phyloP scores from a whole-genome alignment of 2,329 filamentous ascomycete species.

The Diaporthe sp. region DNA sequence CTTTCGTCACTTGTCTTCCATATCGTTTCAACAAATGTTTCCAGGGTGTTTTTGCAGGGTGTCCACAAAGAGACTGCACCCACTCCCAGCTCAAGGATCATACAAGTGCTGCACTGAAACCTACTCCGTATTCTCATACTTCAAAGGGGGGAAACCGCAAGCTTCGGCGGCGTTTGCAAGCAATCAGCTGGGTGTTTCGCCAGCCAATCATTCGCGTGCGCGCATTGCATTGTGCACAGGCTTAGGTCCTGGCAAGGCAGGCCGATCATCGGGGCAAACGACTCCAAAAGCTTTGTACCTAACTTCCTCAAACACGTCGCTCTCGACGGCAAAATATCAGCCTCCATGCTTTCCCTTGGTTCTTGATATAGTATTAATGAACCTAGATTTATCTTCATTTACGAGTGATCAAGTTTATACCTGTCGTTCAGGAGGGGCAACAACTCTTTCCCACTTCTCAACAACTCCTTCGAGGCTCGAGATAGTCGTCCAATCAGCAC shows the following conservation, averaged over 20 bases:
- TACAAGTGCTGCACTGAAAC: too few relatives aligned
- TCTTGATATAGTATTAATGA: not conserved
- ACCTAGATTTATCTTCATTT: too few relatives aligned
- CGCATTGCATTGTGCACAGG: not conserved
- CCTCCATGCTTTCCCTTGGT: too few relatives aligned
- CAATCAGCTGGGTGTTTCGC: not conserved
- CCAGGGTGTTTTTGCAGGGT: not conserved
- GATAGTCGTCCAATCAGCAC: not conserved
- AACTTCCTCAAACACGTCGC: not conserved
- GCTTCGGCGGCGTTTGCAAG: not conserved
- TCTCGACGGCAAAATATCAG: not conserved
- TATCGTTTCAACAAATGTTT: too few relatives aligned
- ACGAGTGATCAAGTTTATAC: too few relatives aligned
- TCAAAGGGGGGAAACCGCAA: not conserved
- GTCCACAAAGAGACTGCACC: too few relatives aligned
- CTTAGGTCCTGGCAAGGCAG: too few relatives aligned
- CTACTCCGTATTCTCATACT: too few relatives aligned
- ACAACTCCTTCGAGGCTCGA: not conserved
- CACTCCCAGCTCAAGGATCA: not conserved
- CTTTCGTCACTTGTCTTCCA: too few relatives aligned
- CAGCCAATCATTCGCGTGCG: not conserved
- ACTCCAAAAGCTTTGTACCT: not conserved
- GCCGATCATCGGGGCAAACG: constrained; percentile 6
- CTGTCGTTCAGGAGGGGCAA: too few relatives aligned
- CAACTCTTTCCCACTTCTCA: not conserved